Conservation (phyloP, 495 filamentous ascomycete genomes). For the Penicillium riverlandense region DNA sequence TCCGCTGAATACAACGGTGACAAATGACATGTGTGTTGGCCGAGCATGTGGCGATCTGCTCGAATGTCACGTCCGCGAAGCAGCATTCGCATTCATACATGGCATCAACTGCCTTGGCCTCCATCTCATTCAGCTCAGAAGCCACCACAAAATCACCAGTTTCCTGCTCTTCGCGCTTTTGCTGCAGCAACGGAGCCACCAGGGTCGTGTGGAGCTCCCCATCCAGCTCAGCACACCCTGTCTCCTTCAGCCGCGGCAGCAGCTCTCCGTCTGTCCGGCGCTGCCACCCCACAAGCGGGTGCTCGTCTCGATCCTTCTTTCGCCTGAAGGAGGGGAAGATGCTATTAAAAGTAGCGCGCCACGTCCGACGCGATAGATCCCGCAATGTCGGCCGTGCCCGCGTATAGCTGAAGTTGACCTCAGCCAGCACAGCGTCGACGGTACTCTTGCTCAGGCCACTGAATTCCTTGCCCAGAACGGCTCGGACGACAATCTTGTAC, state of each 20-base stretch:
- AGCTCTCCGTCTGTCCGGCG: constrained; percentile 37
- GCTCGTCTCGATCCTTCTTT: constrained; percentile 49
- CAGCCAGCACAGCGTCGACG: constrained; percentile 82
- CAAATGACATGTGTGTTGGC: constrained; percentile 73
- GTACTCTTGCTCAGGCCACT: constrained; percentile 69
- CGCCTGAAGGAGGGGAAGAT: constrained; percentile 64
- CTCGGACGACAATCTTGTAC: constrained; percentile 68
- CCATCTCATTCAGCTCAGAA: constrained; percentile 58
- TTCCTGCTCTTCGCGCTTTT: constrained; percentile 50
- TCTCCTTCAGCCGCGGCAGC: constrained; percentile 57
- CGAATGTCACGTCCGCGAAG: constrained; percentile 68
- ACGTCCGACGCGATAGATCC: constrained; percentile 70
- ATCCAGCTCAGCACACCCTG: constrained; percentile 73
- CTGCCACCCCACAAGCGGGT: constrained; percentile 62
- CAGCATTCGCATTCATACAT: constrained; percentile 91
- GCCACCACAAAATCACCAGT: constrained; percentile 57
- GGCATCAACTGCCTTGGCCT: constrained; percentile 64
- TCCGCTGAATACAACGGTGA: constrained; percentile 71
- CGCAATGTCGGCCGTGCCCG: constrained; percentile 69
- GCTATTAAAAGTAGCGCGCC: constrained; percentile 73
- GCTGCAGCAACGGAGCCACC: constrained; percentile 54
- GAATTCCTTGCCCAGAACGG: constrained; percentile 66
- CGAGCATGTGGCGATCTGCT: constrained; percentile 73
- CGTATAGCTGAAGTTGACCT: constrained; percentile 81
- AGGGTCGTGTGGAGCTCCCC: constrained; percentile 64